Evolutionary conservation across 106 monocot genomes (phyloP).

Genomic region (Posidonia australis): DNA sequence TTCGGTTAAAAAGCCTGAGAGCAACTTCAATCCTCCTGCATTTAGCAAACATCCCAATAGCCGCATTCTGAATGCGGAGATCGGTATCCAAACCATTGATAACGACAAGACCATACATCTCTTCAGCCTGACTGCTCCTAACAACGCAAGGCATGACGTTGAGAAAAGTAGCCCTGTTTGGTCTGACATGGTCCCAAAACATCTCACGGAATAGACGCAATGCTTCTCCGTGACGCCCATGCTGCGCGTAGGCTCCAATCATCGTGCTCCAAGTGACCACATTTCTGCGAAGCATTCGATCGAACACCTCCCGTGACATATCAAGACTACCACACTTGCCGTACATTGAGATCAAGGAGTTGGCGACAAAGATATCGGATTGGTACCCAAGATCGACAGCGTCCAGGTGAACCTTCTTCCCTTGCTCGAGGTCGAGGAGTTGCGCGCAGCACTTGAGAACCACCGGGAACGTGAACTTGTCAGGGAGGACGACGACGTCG

Average conservation of each 20-base stretch:
- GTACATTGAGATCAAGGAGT: constrained; percentile 9
- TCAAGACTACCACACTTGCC: neutral
- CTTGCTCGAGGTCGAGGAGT: constrained; percentile 10
- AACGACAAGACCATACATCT: constrained; percentile 18
- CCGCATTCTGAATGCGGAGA: constrained; percentile 20
- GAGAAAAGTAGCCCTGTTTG: constrained; percentile 26
- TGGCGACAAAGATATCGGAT: constrained; percentile 11
- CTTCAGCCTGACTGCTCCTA: constrained; percentile 17
- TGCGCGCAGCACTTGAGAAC: constrained; percentile 37
- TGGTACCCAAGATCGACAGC: constrained; percentile 1
- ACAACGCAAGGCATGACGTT: constrained; percentile 22
- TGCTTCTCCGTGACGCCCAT: neutral
- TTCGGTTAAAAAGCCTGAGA: neutral
- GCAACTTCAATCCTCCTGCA: constrained; percentile 1
- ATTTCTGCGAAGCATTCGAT: neutral
- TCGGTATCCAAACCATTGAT: constrained; percentile 12
- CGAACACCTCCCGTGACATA: neutral
- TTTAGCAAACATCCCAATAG: constrained; percentile 9
- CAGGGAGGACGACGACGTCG: constrained; percentile 13
- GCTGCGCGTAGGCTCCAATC: neutral
- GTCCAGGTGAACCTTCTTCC: constrained; percentile 1
- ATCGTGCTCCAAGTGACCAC: constrained; percentile 13
- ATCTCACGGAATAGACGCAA: constrained; percentile 2
- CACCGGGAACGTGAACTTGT: constrained; percentile 40
- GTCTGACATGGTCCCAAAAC: neutral